Percentiles rank a stretch among this genome's conserved stretches.
These are phyloP conservation scores for Xanthoconium purpureum DNA, from an alignment of 768 basidiomycete species.

Conservation along the genomic window DNA sequence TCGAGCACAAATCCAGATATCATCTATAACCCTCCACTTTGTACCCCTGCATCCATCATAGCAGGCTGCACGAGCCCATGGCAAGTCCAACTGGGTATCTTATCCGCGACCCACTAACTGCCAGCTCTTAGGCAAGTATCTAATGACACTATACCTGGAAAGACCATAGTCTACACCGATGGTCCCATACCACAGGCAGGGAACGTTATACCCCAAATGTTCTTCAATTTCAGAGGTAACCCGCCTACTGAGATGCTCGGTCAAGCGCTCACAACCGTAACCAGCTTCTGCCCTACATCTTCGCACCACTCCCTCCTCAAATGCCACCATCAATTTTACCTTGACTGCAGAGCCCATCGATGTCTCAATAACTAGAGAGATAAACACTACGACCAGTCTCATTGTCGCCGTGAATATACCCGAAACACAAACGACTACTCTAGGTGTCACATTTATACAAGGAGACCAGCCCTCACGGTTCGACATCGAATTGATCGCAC, in stretches of 20 bases:
- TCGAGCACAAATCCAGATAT: slow-evolving; percentile 23
- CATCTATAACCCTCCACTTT: slow-evolving; percentile 28
- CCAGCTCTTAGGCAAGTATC: slow-evolving; percentile 22
- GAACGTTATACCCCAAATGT: slow-evolving; percentile 54
- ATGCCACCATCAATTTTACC: slow-evolving; percentile 53
- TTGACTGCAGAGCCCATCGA: slow-evolving; percentile 38
- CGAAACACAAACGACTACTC: slow-evolving; percentile 38
- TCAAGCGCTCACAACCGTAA: slow-evolving; percentile 2
- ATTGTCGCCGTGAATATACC: slow-evolving; percentile 40
- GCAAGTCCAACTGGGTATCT: neutral
- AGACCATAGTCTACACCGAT: slow-evolving; percentile 32
- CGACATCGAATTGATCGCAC: slow-evolving; percentile 37
- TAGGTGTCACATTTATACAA: slow-evolving; percentile 41
- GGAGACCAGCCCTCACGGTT: slow-evolving; percentile 29
- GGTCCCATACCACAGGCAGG: slow-evolving; percentile 43
- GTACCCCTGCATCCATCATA: slow-evolving; percentile 6
- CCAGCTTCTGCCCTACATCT: slow-evolving; percentile 46
- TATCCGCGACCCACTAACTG: neutral
- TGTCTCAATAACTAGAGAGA: slow-evolving; percentile 32
- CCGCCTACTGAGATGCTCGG: neutral
- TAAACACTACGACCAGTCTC: slow-evolving; percentile 42
- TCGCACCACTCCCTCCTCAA: slow-evolving; percentile 42
- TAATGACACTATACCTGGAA: slow-evolving; percentile 14
- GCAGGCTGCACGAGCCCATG: slow-evolving; percentile 27
- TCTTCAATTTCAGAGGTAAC: slow-evolving; percentile 52